phyloP scores from a whole-genome alignment of 2,329 filamentous ascomycete species.

The Apiospora malaysiana region DNA sequence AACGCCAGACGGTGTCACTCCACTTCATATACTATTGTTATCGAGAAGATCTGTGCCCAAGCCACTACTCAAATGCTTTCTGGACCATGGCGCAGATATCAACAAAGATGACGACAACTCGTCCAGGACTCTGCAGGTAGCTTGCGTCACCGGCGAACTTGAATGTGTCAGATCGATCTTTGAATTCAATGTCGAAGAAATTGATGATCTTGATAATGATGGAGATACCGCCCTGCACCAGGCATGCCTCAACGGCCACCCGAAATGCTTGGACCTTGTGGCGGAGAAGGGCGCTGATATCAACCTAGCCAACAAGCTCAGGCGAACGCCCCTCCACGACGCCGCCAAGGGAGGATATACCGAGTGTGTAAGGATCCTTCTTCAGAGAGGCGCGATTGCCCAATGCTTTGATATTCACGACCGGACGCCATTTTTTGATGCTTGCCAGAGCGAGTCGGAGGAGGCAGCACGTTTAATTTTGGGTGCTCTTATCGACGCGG shows the following conservation, averaged over 20 bases:
- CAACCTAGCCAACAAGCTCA: background rate
- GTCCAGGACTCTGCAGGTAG: background rate
- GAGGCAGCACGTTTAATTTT: background rate
- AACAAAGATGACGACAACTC: background rate
- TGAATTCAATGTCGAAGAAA: background rate
- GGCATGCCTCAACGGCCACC: background rate
- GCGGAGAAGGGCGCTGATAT: background rate
- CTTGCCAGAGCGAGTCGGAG: background rate
- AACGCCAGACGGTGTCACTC: background rate
- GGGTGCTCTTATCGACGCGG: background rate
- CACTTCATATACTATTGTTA: background rate
- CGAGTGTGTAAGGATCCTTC: background rate
- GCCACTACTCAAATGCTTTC: background rate
- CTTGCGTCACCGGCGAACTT: background rate
- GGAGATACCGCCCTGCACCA: background rate
- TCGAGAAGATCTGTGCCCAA: background rate
- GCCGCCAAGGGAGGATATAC: background rate
- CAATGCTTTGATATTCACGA: background rate
- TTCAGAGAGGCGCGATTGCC: background rate
- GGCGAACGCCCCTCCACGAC: background rate
- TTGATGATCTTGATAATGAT: background rate
- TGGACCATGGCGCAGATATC: background rate
- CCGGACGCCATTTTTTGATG: background rate
- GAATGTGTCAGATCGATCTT: background rate
- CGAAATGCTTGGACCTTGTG: background rate